Percentiles rank a stretch among this genome's conserved stretches.
Evolutionary conservation across 768 basidiomycete species (phyloP).

Genomic region (Trametes coccinea): DNA sequence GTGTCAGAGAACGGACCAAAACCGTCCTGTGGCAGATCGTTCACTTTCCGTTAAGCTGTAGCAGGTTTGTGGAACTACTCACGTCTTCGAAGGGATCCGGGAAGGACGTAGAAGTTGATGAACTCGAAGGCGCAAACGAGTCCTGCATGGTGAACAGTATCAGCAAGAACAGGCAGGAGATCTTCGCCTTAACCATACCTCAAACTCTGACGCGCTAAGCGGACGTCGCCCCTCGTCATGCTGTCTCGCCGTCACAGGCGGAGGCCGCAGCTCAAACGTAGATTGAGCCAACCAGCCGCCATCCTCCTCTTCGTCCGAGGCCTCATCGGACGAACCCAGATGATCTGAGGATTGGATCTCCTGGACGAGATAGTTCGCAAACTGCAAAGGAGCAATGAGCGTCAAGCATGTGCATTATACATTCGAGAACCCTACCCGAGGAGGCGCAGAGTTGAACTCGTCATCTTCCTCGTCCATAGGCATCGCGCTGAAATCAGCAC

Average conservation of each 20-base stretch:
- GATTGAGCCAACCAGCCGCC: constrained; percentile 81
- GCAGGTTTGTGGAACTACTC: constrained; percentile 27
- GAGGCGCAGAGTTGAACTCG: constrained; percentile 43
- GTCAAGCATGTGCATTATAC: background rate
- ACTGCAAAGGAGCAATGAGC: constrained; percentile 44
- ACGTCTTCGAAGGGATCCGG: constrained; percentile 45
- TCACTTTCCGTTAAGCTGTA: background rate
- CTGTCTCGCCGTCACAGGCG: constrained; percentile 29
- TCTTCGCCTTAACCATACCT: constrained; percentile 23
- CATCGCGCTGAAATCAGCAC: constrained; percentile 63
- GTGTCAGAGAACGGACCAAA: constrained; percentile 77
- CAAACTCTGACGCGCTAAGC: constrained; percentile 33
- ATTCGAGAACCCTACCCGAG: constrained; percentile 40
- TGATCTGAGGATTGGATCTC: constrained; percentile 68
- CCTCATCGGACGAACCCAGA: constrained; percentile 52
- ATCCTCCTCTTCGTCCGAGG: constrained; percentile 67
- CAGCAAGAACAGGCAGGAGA: background rate
- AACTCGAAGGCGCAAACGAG: constrained; percentile 28
- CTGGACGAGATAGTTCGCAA: constrained; percentile 75
- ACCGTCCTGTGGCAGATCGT: constrained; percentile 22
- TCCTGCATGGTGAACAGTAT: constrained; percentile 28
- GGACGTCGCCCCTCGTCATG: constrained; percentile 33
- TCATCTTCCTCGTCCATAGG: constrained; percentile 49
- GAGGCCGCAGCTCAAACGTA: constrained; percentile 49
- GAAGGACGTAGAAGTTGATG: constrained; percentile 20